Evolutionary conservation across 306 rosid genomes (phyloP), one percentile per base, ranked within the genome.

Genomic region (Oemleria cerasiformis): DNA sequence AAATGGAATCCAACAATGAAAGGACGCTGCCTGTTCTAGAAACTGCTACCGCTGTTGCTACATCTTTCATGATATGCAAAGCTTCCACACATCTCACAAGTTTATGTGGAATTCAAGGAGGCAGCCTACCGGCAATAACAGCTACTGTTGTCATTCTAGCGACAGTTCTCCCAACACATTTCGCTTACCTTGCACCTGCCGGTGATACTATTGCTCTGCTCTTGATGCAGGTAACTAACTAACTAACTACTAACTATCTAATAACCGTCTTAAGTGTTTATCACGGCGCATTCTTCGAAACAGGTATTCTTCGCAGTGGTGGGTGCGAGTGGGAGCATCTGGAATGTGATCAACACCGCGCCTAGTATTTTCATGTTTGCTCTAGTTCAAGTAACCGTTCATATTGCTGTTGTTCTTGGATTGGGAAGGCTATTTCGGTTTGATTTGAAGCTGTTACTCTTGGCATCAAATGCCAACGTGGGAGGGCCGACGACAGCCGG

Each of bases 401-500:
- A 87, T 86, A 87, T 92, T 61, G 82, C 63, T 4, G 44, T 86
- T 34, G 78, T 88, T 40, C 86, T 87, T 23, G 87, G 87, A 43
- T 65, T 87, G 44, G 96, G 96, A 20, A 89, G 77, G 74, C 75
- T 89, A 21, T 84, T 92, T 56, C 70, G 68, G 23, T 71, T 89
- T 23, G 93, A 92, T 69, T 73, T 92, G 38, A 89, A 85, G 82
- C 69, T 85, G 41, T 48, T 83, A 65, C 88, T 88, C 60, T 42
- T 89, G 77, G 92, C 96, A 65, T 92, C 97, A 38, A 91, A 91
- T 79, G 97, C 97, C 80, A 89, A 85, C 13, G 71, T 92, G 41
- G 96, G 96, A 55, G 92, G 93, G 65, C 97, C 93, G 0, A 92
- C 97, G 42, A 92, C 96, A 20, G 90, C 97, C 19, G 85, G 94